These are phyloP conservation scores for Phaeotremella fagi DNA, from an alignment of 768 basidiomycete species.

Conservation along the genomic window DNA sequence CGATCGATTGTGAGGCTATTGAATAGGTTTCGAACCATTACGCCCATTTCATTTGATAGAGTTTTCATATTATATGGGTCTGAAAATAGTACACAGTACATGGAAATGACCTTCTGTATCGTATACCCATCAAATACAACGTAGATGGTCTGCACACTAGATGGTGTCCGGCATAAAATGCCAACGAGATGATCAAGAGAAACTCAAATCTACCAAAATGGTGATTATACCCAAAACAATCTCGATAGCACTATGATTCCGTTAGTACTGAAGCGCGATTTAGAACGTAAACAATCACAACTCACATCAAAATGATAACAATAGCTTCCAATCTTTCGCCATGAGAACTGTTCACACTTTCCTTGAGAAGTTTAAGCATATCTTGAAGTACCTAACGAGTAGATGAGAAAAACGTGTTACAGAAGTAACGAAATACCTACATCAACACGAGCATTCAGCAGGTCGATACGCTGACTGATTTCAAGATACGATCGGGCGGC, in stretches of 20 bases:
- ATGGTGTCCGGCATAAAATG: too few species aligned
- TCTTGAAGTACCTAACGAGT: slow-evolving; percentile 76
- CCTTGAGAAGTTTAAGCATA: slow-evolving; percentile 91
- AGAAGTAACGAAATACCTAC: slow-evolving; percentile 50
- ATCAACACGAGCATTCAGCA: slow-evolving; percentile 90
- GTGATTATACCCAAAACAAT: slow-evolving; percentile 83
- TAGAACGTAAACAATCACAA: slow-evolving; percentile 48
- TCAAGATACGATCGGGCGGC: slow-evolving; percentile 91
- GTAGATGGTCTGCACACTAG: too few species aligned
- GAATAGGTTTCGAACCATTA: too few species aligned
- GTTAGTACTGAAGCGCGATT: neutral
- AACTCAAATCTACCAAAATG: slow-evolving; percentile 72
- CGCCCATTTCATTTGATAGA: too few species aligned
- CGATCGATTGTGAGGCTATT: too few species aligned
- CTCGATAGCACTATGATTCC: slow-evolving; percentile 19
- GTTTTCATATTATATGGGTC: too few species aligned
- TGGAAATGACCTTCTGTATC: too few species aligned
- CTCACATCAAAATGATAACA: slow-evolving; percentile 81
- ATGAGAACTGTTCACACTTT: slow-evolving; percentile 85
- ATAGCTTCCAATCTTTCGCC: slow-evolving; percentile 88
- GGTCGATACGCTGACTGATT: slow-evolving; percentile 85
- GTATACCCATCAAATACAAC: too few species aligned
- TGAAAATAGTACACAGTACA: too few species aligned
- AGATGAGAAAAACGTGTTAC: neutral
- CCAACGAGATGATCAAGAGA: slow-evolving; percentile 13